A percentile compares a stretch with the other conserved stretches of the same genome.
These are phyloP conservation scores for Stephanocyclus meneghinianus DNA, from an alignment of 352 stramenopile species.

Conservation along the genomic window DNA sequence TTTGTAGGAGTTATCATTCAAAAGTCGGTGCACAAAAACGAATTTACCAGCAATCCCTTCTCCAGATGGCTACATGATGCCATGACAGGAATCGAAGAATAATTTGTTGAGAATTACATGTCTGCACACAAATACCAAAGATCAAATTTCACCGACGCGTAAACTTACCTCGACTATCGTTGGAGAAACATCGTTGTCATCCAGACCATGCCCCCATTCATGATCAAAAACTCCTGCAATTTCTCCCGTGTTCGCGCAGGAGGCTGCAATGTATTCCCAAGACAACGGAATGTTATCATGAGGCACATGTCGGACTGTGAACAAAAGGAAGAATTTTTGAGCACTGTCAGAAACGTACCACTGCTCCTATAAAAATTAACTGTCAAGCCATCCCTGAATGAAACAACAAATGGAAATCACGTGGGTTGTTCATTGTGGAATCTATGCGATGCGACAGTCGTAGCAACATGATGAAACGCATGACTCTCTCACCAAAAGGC, in stretches of 20 bases:
- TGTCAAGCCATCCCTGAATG: background rate
- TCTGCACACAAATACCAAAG: no score
- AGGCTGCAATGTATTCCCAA: background rate
- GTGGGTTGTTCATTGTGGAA: no score
- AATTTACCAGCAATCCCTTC: constrained; percentile 15
- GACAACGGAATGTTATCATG: background rate
- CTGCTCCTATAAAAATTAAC: constrained; percentile 20
- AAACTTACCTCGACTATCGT: constrained; percentile 6
- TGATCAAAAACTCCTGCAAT: constrained; percentile 18
- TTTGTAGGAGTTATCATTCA: no score
- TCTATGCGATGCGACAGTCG: no score
- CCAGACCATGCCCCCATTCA: constrained; percentile 15
- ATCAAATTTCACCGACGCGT: background rate
- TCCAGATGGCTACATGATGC: constrained; percentile 5
- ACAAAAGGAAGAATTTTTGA: background rate
- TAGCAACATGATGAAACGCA: no score
- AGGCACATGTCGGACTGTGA: background rate
- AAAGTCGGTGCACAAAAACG: no score
- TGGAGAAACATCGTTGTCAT: constrained; percentile 7
- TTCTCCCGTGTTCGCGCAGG: constrained; percentile 19
- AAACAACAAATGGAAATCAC: no score
- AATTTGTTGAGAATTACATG: no score
- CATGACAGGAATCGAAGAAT: no score
- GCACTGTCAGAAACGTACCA: background rate
- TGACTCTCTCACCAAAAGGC: constrained; percentile 6